phyloP scores from a whole-genome alignment of 345 rosid species.

The Ceriops tagal region DNA sequence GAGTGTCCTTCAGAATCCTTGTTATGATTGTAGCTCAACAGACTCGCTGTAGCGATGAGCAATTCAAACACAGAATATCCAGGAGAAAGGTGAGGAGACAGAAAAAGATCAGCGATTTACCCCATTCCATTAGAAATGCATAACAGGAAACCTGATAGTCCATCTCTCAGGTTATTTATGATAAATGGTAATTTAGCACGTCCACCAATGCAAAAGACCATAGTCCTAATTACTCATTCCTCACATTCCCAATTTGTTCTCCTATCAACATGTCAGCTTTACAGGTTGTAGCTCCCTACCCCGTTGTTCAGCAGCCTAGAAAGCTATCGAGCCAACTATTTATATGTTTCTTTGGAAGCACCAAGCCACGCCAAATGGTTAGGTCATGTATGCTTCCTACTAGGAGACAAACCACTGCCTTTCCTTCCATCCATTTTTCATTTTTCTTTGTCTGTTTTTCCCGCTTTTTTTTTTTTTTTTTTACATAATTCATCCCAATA shows the following conservation, averaged over 20 bases:
- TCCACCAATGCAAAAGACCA: constrained; percentile 12
- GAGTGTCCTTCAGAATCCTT: too few species aligned
- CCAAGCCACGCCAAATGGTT: neutral
- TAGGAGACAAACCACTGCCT: constrained; percentile 23
- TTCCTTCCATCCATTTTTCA: neutral
- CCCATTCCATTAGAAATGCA: constrained; percentile 9
- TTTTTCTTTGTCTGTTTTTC: neutral
- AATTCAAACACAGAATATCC: too few species aligned
- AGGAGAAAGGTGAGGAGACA: too few species aligned
- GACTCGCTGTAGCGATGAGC: too few species aligned
- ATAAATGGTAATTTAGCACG: constrained; percentile 13
- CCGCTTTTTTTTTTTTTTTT: neutral
- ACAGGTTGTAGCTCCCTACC: constrained; percentile 20
- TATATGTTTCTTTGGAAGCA: neutral
- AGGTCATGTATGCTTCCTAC: constrained; percentile 5
- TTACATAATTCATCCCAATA: constrained; percentile 12
- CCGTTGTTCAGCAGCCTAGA: neutral
- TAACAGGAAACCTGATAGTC: constrained; percentile 11
- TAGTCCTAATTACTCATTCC: constrained; percentile 22
- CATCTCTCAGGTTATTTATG: constrained; percentile 27
- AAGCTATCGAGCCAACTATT: constrained; percentile 10
- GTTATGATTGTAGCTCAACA: too few species aligned
- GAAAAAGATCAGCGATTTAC: too few species aligned
- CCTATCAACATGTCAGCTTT: constrained; percentile 36
- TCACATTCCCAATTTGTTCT: constrained; percentile 20